These are phyloP conservation scores for Astrocystis sublimbata DNA, from an alignment of 495 filamentous ascomycete genomes.

Conservation along the genomic window DNA sequence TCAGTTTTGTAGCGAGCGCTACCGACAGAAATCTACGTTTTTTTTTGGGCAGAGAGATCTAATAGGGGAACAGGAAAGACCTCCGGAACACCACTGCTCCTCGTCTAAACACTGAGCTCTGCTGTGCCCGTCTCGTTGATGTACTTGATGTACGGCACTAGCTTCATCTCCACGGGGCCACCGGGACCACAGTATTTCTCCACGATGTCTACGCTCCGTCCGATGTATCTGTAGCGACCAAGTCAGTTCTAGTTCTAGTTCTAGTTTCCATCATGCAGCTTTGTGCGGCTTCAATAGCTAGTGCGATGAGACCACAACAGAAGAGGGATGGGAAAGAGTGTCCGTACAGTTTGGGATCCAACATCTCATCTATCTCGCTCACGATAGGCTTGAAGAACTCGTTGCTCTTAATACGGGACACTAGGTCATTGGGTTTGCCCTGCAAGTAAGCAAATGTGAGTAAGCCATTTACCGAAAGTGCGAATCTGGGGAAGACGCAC, in stretches of 20 bases:
- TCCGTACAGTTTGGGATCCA: slow-evolving; percentile 73
- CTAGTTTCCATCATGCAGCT: no score
- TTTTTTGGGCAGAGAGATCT: background rate
- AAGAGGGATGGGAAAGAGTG: slow-evolving; percentile 42
- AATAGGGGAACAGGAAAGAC: no score
- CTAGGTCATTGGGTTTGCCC: slow-evolving; percentile 80
- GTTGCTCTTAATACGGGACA: slow-evolving; percentile 72
- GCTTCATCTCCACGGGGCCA: slow-evolving; percentile 29
- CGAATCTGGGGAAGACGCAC: slow-evolving; percentile 1
- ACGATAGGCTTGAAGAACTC: slow-evolving; percentile 84
- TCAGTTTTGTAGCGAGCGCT: background rate
- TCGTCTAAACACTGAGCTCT: slow-evolving; percentile 30
- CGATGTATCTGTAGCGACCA: slow-evolving; percentile 10
- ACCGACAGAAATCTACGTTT: background rate
- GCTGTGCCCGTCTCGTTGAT: slow-evolving; percentile 28
- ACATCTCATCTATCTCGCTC: slow-evolving; percentile 70
- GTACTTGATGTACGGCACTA: slow-evolving; percentile 32
- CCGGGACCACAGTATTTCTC: slow-evolving; percentile 45
- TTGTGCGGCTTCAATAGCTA: background rate
- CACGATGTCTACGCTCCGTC: slow-evolving; percentile 44
- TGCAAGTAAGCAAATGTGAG: slow-evolving; percentile 35
- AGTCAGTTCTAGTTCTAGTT: background rate
- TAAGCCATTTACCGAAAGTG: background rate
- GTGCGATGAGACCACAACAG: background rate
- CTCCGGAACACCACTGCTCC: no score